A percentile compares a stretch with the other conserved stretches of the same genome.
phyloP scores from a whole-genome alignment of 2,329 filamentous ascomycete species.

The Sporothrix schenckii region DNA sequence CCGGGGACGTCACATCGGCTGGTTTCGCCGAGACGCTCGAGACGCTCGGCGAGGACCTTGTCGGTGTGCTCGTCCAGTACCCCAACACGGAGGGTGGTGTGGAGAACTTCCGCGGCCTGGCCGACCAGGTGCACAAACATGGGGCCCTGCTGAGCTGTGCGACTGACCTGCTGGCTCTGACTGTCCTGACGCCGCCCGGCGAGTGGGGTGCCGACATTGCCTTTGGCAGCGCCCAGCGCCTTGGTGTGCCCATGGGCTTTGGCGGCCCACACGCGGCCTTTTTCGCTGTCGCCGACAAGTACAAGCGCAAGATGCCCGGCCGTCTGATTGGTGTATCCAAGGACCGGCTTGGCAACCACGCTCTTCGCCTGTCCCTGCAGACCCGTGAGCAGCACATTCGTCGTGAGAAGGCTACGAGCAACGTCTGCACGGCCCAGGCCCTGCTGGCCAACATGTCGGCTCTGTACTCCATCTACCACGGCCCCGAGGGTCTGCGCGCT shows the following conservation, averaged over 20 bases:
- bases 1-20: constrained; percentile 70
- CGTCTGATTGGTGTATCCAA: constrained; percentile 89
- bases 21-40: constrained; percentile 65
- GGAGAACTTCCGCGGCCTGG: constrained; percentile 71
- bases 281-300: constrained; percentile 86
- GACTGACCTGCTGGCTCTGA: constrained; percentile 86
- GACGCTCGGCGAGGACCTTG: constrained; percentile 75
- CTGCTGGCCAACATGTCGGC: constrained; percentile 94
- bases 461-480: constrained; percentile 93
- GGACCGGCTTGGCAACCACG: constrained; percentile 79
- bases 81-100: constrained; percentile 85
- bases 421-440: constrained; percentile 94
- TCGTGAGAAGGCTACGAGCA: constrained; percentile 94
- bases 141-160: constrained; percentile 83
- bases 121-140: constrained; percentile 74
- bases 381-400: constrained; percentile 96
- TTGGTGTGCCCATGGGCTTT: constrained; percentile 88
- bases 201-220: constrained; percentile 96
- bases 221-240: constrained; percentile 87
- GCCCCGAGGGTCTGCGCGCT: constrained; percentile 76
- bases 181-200: constrained; percentile 82
- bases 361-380: constrained; percentile 82
- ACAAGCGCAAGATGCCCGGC: constrained; percentile 93
- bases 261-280: constrained; percentile 97
- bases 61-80: constrained; percentile 93